Conservation (phyloP, 192 early-diverging fungal species). For the Coemansia sp. region DNA sequence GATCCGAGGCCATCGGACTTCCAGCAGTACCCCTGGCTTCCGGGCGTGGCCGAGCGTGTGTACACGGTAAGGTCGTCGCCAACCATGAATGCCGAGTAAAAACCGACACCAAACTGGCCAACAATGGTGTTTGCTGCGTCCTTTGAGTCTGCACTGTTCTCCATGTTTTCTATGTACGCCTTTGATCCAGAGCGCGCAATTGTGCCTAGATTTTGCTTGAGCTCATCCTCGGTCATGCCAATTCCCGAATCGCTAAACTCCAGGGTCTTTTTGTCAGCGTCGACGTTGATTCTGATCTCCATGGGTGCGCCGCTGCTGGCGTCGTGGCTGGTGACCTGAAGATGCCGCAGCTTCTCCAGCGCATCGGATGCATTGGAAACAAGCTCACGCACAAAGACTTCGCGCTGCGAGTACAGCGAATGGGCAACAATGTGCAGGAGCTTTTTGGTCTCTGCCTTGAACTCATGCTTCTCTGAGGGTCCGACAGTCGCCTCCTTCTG, state of each 20-base stretch:
- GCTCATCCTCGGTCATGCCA: constrained; percentile 90
- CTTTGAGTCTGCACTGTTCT: constrained; percentile 38
- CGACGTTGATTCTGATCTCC: constrained; percentile 78
- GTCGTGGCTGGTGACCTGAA: constrained; percentile 74
- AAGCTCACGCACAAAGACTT: constrained; percentile 96
- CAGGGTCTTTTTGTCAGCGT: constrained; percentile 72
- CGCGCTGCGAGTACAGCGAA: constrained; percentile 91
- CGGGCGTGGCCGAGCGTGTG: constrained; percentile 80
- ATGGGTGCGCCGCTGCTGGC: constrained; percentile 77
- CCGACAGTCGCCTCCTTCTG: constrained; percentile 37
- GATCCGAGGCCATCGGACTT: constrained; percentile 87
- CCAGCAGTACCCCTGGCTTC: constrained; percentile 90
- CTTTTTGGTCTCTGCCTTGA: constrained; percentile 86
- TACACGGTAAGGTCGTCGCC: constrained; percentile 93
- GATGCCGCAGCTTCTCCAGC: constrained; percentile 89
- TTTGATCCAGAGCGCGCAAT: constrained; percentile 98
- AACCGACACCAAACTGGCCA: constrained; percentile 99
- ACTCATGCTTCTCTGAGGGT: constrained; percentile 62
- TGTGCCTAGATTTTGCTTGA: constrained; percentile 91
- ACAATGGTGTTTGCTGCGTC: constrained; percentile 76
- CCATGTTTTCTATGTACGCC: constrained; percentile 73
- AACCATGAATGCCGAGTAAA: constrained; percentile 96
- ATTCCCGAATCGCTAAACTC: constrained; percentile 91
- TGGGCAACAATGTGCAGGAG: constrained; percentile 96
- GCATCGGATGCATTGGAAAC: constrained; percentile 97